Conservation (phyloP, 164 flowering plant genomes). For the Berberis vulgaris region DNA sequence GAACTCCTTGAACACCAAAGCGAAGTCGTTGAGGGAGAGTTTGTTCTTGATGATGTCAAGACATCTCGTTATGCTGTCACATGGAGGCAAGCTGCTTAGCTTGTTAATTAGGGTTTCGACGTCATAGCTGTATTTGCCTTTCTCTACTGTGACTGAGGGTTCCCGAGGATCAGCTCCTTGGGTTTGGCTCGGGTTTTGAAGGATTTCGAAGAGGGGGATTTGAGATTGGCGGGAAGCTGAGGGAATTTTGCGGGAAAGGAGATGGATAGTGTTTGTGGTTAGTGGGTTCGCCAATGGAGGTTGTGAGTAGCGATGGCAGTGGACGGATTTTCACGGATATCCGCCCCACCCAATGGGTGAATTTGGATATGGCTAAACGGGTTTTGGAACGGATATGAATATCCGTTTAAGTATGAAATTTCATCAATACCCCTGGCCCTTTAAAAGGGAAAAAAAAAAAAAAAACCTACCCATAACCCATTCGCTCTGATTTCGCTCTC, state of each 20-base stretch:
- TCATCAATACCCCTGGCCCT: too few relatives aligned
- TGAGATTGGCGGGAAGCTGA: conserved; percentile 10
- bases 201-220: conserved; percentile 10
- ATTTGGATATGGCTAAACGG: too few relatives aligned
- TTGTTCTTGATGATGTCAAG: conserved; percentile 74
- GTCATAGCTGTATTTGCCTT: conserved; percentile 91
- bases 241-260: conserved; percentile 4
- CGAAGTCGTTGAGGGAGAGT: conserved; percentile 78
- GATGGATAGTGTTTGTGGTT: not conserved
- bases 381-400: too few relatives aligned
- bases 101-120: conserved; percentile 89
- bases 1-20: conserved; percentile 78
- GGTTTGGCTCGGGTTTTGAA: conserved; percentile 36
- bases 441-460: too few relatives aligned
- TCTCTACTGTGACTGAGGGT: conserved; percentile 76
- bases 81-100: conserved; percentile 84
- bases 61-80: conserved; percentile 91
- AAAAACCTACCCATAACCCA: too few relatives aligned
- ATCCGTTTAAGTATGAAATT: too few relatives aligned
- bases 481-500: too few relatives aligned
- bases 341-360: too few relatives aligned
- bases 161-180: conserved; percentile 59
- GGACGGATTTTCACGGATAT: too few relatives aligned
- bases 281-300: not conserved
- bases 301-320: too few relatives aligned